Evolutionary conservation across 2,329 filamentous ascomycete genomes (phyloP), one percentile per base, ranked within the genome.

Genomic region (Ophiostoma tasmaniense): DNA sequence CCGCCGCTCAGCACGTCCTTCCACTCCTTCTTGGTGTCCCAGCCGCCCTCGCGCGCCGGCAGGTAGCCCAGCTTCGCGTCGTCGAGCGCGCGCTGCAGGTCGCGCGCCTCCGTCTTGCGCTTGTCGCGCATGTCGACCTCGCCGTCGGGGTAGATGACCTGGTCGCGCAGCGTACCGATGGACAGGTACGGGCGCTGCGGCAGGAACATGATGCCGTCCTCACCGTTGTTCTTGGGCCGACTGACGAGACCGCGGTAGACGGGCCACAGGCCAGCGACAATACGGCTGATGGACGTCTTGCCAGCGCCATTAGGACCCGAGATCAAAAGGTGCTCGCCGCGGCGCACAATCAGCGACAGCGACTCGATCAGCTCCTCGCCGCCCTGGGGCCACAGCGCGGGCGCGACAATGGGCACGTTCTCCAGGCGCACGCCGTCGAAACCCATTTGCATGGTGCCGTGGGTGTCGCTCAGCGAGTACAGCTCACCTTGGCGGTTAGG

Each of bases 121-220:
- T 90, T 89, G 70, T 91, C 89, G 37, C 88, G 89, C 95, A 99
- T 98, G 75, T 99, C 95, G 59, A 93, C 82, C 76, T 96, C 94
- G 7, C 92, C 94, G 74, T 99, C 93, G 0, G 95, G 95, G 74
- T 99, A 99, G 76, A 98, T 97, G 75, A 99, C 92, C 80, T 99
- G 96, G 75, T 99, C 96, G 33, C 95, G 90, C 11, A 98, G 83
- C 1, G 95, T 98, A 45, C 95, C 95, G 28, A 94, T 90, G 77
- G 89, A 94, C 42, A 98, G 86, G 75, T 98, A 98, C 0, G 94
- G 93, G 20, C 94, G 86, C 78, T 99, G 95, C 0, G 95, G 95
- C 13, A 99, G 84, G 80, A 99, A 98, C 93, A 99, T 98, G 80
- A 99, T 96, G 70, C 95, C 95, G 73, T 98, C 94, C 71, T 89